Evolutionary conservation across 1,139 yeast genomes (phyloP), one percentile per base, ranked within the genome.

Genomic region (Pichia inconspicua): DNA sequence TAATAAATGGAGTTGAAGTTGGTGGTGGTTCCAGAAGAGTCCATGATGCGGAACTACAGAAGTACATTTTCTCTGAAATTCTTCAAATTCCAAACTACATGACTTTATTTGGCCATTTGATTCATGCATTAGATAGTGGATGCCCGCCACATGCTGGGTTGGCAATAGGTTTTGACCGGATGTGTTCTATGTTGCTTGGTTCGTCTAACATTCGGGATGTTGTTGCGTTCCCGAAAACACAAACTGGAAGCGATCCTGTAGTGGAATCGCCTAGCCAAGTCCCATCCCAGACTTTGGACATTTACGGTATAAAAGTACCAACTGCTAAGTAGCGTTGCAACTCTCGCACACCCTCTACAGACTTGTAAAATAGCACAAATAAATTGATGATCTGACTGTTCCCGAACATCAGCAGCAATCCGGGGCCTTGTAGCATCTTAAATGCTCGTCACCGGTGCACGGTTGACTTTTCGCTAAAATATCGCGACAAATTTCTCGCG

Each of bases 111-210:
- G 95, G 96, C 0, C 99, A 94, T 65, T 71, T 92, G 43, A 70
- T 94, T 34, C 72, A 74, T 42, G 97, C 96, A 0, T 77, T 92
- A 51, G 78, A 79, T 41, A 80, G 86, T 69, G 98, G 98, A 1
- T 89, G 97, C 61, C 99, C 99, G 0, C 98, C 99, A 0, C 99
- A 92, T 68, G 97, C 97, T 2, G 99, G 99, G 0, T 72, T 92
- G 46, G 99, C 98, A 0, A 72, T 92, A 48, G 99, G 98, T 0
- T 86, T 92, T 58, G 99, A 92, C 65, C 72, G 99, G 53, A 71
- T 92, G 71, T 82, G 95, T 60, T 95, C 98, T 1, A 88, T 92
- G 90, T 64, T 92, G 37, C 69, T 83, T 25, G 94, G 89, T 1
- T 74, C 84, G 31, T 61, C 72, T 5, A 84, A 87, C 55, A 89